phyloP scores from a whole-genome alignment of 371 early-diverging fungal species.

The Mucor mucedo region DNA sequence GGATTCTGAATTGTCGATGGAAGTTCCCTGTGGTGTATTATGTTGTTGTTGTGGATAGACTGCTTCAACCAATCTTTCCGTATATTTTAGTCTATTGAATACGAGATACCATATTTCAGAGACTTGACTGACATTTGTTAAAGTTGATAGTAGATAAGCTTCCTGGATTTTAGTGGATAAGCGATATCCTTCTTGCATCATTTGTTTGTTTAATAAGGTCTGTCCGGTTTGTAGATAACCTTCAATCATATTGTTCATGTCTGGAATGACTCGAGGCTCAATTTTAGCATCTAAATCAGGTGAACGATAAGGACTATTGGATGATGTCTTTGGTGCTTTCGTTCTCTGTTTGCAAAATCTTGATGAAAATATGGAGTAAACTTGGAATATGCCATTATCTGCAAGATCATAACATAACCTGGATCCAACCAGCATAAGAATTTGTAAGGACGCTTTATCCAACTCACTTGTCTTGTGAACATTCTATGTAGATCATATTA shows the following conservation, averaged over 20 bases:
- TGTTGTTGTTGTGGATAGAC: constrained; percentile 28
- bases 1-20: constrained; percentile 21
- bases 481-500: neutral
- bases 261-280: constrained; percentile 27
- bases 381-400: constrained; percentile 41
- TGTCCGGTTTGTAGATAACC: constrained; percentile 38
- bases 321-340: neutral
- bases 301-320: neutral
- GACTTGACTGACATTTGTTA: constrained; percentile 6
- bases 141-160: constrained; percentile 18
- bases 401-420: constrained; percentile 59
- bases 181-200: constrained; percentile 40
- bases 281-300: constrained; percentile 12
- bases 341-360: constrained; percentile 22
- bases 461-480: constrained; percentile 10
- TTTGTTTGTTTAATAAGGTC: constrained; percentile 36
- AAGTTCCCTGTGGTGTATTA: neutral
- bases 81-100: constrained; percentile 23
- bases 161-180: constrained; percentile 30
- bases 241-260: constrained; percentile 37
- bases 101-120: constrained; percentile 36
- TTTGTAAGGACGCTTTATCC: constrained; percentile 8
- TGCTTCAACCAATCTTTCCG: constrained; percentile 32
- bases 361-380: constrained; percentile 47
- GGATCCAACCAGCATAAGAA: constrained; percentile 42